Percentiles rank a stretch among this genome's conserved stretches.
Conservation (phyloP, 176 grass and related monocot species). For the Aechmea fasciata region DNA sequence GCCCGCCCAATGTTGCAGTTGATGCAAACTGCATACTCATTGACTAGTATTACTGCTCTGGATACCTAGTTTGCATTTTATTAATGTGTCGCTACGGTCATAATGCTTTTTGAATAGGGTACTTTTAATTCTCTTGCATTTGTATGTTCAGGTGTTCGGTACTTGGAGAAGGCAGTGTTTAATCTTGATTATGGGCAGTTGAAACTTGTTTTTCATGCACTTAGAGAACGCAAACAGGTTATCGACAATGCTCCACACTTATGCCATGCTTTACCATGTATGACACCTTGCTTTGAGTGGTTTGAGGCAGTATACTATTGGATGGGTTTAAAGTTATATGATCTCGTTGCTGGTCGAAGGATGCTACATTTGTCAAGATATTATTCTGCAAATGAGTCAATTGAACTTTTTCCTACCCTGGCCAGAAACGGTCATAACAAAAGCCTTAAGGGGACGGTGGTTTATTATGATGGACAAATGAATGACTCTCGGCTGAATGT, state of each 20-base stretch:
- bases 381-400: slow-evolving; percentile 86
- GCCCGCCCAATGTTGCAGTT: background rate
- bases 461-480: slow-evolving; percentile 99
- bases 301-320: slow-evolving; percentile 93
- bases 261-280: slow-evolving; percentile 85
- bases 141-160: slow-evolving; percentile 59
- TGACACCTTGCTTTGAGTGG: slow-evolving; percentile 98
- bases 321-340: slow-evolving; percentile 86
- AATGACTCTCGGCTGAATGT: slow-evolving; percentile 90
- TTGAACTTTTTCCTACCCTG: slow-evolving; percentile 83
- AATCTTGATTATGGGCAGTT: slow-evolving; percentile 88
- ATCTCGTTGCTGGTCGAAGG: slow-evolving; percentile 77
- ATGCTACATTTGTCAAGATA: slow-evolving; percentile 88
- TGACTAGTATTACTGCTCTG: background rate
- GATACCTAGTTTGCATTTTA: background rate
- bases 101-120: background rate
- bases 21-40: background rate
- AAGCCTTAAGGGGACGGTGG: slow-evolving; percentile 85
- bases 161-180: slow-evolving; percentile 97
- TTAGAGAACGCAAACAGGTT: slow-evolving; percentile 87
- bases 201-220: slow-evolving; percentile 90
- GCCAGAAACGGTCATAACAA: slow-evolving; percentile 46
- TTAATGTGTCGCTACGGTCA: background rate
- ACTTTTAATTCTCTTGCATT: background rate
- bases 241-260: slow-evolving; percentile 90